phyloP scores from a whole-genome alignment of 2,329 filamentous ascomycete genomes.

The Verruconis gallopava region DNA sequence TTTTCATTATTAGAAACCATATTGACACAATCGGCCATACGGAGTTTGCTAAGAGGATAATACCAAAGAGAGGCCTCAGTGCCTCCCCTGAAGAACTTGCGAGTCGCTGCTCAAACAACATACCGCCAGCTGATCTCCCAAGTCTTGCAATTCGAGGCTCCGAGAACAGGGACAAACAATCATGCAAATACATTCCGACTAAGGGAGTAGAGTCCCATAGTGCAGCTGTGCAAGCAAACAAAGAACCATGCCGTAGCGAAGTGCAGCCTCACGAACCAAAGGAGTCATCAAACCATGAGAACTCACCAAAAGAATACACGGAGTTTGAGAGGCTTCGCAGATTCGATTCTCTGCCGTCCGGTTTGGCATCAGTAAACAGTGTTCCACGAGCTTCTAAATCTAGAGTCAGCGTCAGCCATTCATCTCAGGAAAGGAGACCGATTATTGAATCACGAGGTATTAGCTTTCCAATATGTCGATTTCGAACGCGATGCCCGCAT shows the following conservation, averaged over 20 bases:
- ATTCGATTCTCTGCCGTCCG: not conserved
- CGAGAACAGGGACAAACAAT: not conserved
- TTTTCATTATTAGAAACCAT: no score
- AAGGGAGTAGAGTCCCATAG: no score
- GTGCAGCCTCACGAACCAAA: no score
- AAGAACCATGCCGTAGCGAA: no score
- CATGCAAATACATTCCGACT: not conserved
- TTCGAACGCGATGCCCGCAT: not conserved
- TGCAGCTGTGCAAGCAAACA: no score
- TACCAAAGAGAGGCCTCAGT: not conserved
- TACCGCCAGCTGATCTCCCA: not conserved
- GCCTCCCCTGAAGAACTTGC: not conserved
- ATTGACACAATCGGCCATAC: no score
- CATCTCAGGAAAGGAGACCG: not conserved
- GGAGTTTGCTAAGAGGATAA: not conserved
- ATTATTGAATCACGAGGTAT: not conserved
- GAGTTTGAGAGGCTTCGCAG: not conserved
- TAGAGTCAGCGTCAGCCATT: not conserved
- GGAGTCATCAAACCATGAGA: not conserved
- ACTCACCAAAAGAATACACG: not conserved
- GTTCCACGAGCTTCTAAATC: no score
- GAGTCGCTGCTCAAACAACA: not conserved
- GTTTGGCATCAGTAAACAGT: not conserved
- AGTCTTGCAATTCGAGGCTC: not conserved
- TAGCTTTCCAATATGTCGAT: not conserved